Evolutionary conservation across 805 yeast genomes (phyloP), one percentile per base, ranked within the genome.

Genomic region (Alloascoidea hylecoeti): DNA sequence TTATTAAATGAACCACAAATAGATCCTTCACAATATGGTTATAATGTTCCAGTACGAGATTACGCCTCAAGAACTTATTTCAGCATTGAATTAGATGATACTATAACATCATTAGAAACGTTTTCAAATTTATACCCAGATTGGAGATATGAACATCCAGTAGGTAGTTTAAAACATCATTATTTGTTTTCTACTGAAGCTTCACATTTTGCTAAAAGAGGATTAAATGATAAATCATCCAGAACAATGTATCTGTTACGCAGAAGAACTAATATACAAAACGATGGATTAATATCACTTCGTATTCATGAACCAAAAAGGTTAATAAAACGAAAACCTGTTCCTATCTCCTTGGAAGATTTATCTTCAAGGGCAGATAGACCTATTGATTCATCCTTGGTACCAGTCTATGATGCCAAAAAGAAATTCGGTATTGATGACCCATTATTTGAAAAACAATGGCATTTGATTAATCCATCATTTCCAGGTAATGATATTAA

Each of bases 401-500:
- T 53, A 35, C 64, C 64, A 0, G 51, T 73, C 5, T 56, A 57
- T 35, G 61, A 67, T 5, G 78, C 72, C 0, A 61, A 62, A 41
- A 61, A 67, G 15, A 56, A 66, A 39, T 70, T 86, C 39, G 60
- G 57, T 5, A 89, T 92, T 38, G 54, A 67, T 15, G 98, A 92
- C 58, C 98, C 98, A 0, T 58, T 69, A n/a, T 89, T 92, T 51
- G 54, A 57, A 6, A 64, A 69, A 30, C 98, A 92, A 58, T 92
- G 98, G 98, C 96, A 89, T 57, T 57, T 92, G n/a, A 58, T 81
- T 32, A 92, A 92, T 51, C 63, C 83, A 1, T 53, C 56, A 4
- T 75, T 62, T 46, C 83, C 81, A 0, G 94, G 94, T 0, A 68
- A 84, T 49, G 97, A 89, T 55, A 75, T 92, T 38, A 89, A 92